phyloP scores from a whole-genome alignment of 495 filamentous ascomycete genomes.

The Penicillium cinerascens region DNA sequence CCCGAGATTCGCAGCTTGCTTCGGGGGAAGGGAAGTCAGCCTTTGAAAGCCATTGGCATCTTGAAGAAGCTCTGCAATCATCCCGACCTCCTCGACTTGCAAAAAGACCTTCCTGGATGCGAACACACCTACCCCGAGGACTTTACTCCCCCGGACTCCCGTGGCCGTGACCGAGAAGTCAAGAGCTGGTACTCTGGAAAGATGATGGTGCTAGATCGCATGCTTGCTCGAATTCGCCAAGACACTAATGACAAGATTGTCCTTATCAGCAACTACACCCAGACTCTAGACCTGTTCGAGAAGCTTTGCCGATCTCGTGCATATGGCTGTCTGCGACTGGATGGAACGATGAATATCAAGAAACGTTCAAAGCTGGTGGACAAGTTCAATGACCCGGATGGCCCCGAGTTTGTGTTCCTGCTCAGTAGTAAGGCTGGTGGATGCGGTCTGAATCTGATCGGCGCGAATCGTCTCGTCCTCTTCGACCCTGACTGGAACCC shows the following conservation, averaged over 20 bases:
- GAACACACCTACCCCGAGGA: slow-evolving; percentile 83
- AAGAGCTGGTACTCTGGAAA: slow-evolving; percentile 98
- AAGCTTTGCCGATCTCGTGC: slow-evolving; percentile 77
- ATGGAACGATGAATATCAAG: slow-evolving; percentile 95
- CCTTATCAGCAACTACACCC: slow-evolving; percentile 96
- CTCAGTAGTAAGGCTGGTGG: slow-evolving; percentile 96
- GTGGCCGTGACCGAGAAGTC: slow-evolving; percentile 87
- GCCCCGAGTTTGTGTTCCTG: slow-evolving; percentile 88
- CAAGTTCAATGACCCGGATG: slow-evolving; percentile 95
- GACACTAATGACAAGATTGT: slow-evolving; percentile 99
- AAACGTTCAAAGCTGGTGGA: slow-evolving; percentile 97
- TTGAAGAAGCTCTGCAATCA: slow-evolving; percentile 99
- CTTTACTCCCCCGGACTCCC: slow-evolving; percentile 79
- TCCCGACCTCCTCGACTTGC: slow-evolving; percentile 84
- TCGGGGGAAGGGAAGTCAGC: slow-evolving; percentile 91
- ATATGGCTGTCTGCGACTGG: slow-evolving; percentile 85
- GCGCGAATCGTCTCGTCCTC: slow-evolving; percentile 91
- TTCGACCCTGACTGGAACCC: slow-evolving; percentile 99
- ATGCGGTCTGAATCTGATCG: slow-evolving; percentile 95
- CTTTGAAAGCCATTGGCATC: slow-evolving; percentile 91
- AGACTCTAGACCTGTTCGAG: slow-evolving; percentile 94
- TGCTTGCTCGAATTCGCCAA: slow-evolving; percentile 93
- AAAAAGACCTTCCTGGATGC: slow-evolving; percentile 81
- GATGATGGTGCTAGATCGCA: slow-evolving; percentile 96
- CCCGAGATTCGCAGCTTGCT: slow-evolving; percentile 92